These are phyloP conservation scores for Kalmusia sp. DNA, from an alignment of 2,329 filamentous ascomycete species.

Conservation along the genomic window DNA sequence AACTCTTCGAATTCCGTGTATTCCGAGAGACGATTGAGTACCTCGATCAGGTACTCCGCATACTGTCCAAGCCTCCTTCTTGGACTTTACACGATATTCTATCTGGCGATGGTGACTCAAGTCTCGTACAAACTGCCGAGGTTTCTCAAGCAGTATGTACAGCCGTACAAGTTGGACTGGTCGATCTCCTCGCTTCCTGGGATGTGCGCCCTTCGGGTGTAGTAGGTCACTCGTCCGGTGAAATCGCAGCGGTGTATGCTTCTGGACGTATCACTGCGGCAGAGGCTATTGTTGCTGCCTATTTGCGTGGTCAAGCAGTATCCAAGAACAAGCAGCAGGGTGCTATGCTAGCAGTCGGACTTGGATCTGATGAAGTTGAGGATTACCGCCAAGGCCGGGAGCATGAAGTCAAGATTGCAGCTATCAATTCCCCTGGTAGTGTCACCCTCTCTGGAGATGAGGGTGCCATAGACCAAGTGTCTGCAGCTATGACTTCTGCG, in stretches of 20 bases:
- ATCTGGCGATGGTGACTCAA: neutral
- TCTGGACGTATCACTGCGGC: neutral
- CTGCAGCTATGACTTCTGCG: neutral
- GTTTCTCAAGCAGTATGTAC: conserved; percentile 31
- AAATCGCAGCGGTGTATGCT: neutral
- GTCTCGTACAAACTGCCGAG: conserved; percentile 13
- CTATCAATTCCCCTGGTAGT: conserved; percentile 45
- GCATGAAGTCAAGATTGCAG: neutral
- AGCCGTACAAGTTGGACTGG: conserved; percentile 30
- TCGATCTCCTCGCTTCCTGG: conserved; percentile 26
- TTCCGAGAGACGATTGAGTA: conserved; percentile 16
- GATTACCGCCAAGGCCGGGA: neutral
- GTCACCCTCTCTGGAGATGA: conserved; percentile 53
- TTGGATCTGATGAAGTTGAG: neutral
- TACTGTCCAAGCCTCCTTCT: neutral
- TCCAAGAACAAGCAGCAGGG: neutral
- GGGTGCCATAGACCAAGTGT: too few species aligned
- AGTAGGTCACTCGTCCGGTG: conserved; percentile 33
- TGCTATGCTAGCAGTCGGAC: neutral
- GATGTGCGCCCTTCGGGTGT: conserved; percentile 5
- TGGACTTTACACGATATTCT: conserved; percentile 9
- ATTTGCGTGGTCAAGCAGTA: neutral
- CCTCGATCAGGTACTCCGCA: conserved; percentile 9
- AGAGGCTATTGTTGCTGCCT: neutral
- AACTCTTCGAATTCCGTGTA: conserved; percentile 19